Conservation (phyloP, 2,329 filamentous ascomycete genomes). For the Whalleya microplaca region DNA sequence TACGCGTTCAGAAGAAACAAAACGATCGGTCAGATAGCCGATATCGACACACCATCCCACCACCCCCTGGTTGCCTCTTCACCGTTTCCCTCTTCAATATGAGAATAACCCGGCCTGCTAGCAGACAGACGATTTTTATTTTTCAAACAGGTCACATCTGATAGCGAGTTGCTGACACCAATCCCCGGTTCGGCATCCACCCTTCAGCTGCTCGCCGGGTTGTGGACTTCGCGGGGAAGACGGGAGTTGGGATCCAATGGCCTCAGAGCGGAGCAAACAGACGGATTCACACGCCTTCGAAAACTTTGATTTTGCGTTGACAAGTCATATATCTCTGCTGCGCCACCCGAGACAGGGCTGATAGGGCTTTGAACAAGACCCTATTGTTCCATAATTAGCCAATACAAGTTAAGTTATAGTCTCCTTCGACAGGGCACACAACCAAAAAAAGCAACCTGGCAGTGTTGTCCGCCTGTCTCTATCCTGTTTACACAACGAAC, state of each 20-base stretch:
- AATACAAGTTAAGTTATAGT: background rate
- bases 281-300: slow-evolving; percentile 10
- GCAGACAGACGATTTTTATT: slow-evolving; percentile 20
- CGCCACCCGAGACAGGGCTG: slow-evolving; percentile 17
- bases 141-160: slow-evolving; percentile 13
- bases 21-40: background rate
- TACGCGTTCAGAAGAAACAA: background rate
- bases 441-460: background rate
- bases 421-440: background rate
- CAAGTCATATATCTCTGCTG: slow-evolving; percentile 23
- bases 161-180: background rate
- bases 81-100: slow-evolving; percentile 13
- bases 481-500: background rate
- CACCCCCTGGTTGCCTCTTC: too few relatives aligned
- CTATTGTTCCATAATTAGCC: background rate
- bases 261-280: slow-evolving; percentile 22
- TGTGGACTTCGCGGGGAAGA: slow-evolving; percentile 28
- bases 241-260: slow-evolving; percentile 19
- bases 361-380: background rate
- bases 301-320: slow-evolving; percentile 23
- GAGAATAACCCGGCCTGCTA: slow-evolving; percentile 15
- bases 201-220: slow-evolving; percentile 28
- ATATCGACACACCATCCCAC: slow-evolving; percentile 31
- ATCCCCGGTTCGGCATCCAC: slow-evolving; percentile 3
- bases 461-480: background rate